Base-by-base conservation (phyloP, 78 protist species). In the Speleostelium caveatum region DNA sequence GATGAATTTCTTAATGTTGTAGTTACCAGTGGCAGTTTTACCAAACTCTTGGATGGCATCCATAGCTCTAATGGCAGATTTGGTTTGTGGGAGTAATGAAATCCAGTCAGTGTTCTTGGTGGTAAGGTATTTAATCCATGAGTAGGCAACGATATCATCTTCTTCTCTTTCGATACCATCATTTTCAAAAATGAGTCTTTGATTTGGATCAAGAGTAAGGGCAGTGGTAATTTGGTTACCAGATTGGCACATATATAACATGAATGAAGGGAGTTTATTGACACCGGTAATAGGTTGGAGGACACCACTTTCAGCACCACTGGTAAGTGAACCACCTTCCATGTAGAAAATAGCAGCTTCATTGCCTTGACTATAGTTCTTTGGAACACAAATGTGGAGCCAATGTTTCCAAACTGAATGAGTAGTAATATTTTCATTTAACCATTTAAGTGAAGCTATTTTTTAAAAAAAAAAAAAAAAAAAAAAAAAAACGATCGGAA, bases 1-100 rank as follows among this genome's bases (percentile, higher is more conserved):
- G 22, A 86, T 68, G 38, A 86, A 86, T 14, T 67, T 56, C 14
- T 86, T 74, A 26, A 86, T 49, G n/a, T 36, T 42, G n/a, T 39
- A 45, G 28, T 32, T 38, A 39, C 39, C 49, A 49, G 56, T 49
- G 24, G 6, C 12, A 3, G 39, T 39, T 73, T 42, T 61, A 30
- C 51, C 76, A 45, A 83, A 83, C 14, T 21, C 32, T 67, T 83
- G 90, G 22, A 83, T 19, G 0, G 63, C 76, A 59, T 86, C 78
- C 58, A 86, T 38, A 28, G 92, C 75, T 30, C 60, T 32, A 14
- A 60, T 61, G 39, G 73, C 71, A 2, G 79, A 10, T 22, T 58
- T 45, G 14, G 67, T 38, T 26, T 39, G 22, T 65, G 92, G 79
- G 36, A 53, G 28, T 41, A 16, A 16, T 59, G 60, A 60, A 8